These are phyloP conservation scores for Teratosphaeria viscida DNA, from an alignment of 2,329 filamentous ascomycete species.

Conservation along the genomic window DNA sequence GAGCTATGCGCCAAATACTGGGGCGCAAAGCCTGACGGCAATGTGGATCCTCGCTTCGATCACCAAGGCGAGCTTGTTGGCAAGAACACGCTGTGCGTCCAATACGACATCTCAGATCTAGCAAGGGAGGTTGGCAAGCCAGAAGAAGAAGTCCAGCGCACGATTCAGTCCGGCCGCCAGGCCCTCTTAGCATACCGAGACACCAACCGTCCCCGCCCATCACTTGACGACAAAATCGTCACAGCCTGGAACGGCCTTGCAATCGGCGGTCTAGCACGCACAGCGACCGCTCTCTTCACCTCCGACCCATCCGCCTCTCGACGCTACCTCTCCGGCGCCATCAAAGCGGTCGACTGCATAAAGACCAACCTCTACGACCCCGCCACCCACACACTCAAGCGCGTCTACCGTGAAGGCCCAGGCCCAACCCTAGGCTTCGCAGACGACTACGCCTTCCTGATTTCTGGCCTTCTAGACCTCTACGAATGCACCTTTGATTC, in stretches of 20 bases:
- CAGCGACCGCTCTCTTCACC: constrained; percentile 55
- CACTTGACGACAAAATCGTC: constrained; percentile 79
- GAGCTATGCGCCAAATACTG: constrained; percentile 73
- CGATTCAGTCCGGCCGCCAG: constrained; percentile 55
- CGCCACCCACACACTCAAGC: constrained; percentile 52
- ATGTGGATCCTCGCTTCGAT: constrained; percentile 72
- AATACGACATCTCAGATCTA: constrained; percentile 56
- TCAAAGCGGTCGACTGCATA: constrained; percentile 62
- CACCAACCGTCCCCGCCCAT: constrained; percentile 62
- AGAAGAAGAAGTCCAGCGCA: constrained; percentile 55
- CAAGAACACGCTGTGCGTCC: constrained; percentile 75
- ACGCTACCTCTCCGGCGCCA: constrained; percentile 54
- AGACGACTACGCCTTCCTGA: constrained; percentile 88
- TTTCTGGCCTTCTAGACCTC: constrained; percentile 70
- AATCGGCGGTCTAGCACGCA: constrained; percentile 69
- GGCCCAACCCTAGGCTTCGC: constrained; percentile 66
- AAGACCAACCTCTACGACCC: constrained; percentile 61
- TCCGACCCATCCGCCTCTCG: constrained; percentile 39
- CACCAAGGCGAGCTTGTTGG: constrained; percentile 90
- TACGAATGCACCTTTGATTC: constrained; percentile 75
- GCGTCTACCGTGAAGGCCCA: constrained; percentile 60
- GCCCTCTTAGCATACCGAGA: constrained; percentile 64
- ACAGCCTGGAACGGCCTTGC: constrained; percentile 82
- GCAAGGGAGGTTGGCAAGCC: constrained; percentile 65
- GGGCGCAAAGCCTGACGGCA: constrained; percentile 73